phyloP scores from a whole-genome alignment of 2,329 filamentous ascomycete genomes.

The Arthrobotrys sphaeroides region DNA sequence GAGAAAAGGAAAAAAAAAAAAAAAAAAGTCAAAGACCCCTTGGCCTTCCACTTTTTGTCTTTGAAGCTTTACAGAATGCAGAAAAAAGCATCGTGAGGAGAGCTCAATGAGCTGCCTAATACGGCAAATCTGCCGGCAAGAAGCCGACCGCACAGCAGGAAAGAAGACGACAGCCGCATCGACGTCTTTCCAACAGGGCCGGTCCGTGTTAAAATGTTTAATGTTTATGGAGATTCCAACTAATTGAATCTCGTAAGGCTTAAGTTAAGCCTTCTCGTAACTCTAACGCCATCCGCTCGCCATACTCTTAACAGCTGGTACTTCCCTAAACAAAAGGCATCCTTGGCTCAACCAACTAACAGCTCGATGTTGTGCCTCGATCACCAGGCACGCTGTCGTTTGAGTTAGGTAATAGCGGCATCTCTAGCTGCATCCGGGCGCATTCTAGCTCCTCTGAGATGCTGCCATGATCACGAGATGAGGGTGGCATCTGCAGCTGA shows the following conservation, averaged over 20 bases:
- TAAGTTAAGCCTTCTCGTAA: conserved; percentile 25
- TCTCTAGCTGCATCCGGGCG: conserved; percentile 38
- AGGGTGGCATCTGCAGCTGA: conserved; percentile 4
- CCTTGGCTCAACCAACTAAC: too few species aligned
- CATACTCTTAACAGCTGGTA: too few species aligned
- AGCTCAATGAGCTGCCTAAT: conserved; percentile 47
- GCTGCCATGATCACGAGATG: conserved; percentile 16
- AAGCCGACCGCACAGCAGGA: conserved; percentile 23
- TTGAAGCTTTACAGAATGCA: conserved; percentile 25
- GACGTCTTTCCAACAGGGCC: conserved; percentile 26
- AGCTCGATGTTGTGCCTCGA: background rate
- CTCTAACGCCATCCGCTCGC: background rate
- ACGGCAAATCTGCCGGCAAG: conserved; percentile 39
- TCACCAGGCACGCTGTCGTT: conserved; percentile 16
- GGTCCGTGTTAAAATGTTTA: background rate
- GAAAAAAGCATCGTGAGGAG: conserved; percentile 49
- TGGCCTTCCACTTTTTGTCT: background rate
- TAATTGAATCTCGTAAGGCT: conserved; percentile 22
- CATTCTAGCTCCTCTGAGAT: conserved; percentile 4
- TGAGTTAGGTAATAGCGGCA: conserved; percentile 34
- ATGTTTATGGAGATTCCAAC: background rate
- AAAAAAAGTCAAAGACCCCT: conserved; percentile 17
- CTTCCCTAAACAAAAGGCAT: too few species aligned
- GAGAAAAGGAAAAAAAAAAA: too few species aligned
- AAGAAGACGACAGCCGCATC: conserved; percentile 24